phyloP scores from a whole-genome alignment of 2,329 filamentous ascomycete genomes.

The Nannizziopsis barbatae region DNA sequence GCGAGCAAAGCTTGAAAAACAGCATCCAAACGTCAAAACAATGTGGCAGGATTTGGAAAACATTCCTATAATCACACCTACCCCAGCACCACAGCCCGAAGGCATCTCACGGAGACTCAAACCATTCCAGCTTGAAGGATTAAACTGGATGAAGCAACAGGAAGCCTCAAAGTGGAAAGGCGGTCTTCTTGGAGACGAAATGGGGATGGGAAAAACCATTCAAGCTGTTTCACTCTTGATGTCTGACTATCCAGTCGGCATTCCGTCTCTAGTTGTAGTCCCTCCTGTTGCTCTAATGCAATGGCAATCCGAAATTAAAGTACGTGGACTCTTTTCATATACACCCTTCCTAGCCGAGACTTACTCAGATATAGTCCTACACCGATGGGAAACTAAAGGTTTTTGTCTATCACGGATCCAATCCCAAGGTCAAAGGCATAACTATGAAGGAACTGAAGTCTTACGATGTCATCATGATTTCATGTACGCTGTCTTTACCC shows the following conservation, averaged over 20 bases:
- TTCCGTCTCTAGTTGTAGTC: conserved; percentile 77
- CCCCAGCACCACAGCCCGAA: conserved; percentile 57
- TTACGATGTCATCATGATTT: conserved; percentile 93
- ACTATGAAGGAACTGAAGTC: conserved; percentile 62
- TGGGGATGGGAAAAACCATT: conserved; percentile 98
- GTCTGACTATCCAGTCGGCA: conserved; percentile 81
- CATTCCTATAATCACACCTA: conserved; percentile 53
- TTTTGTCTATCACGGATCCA: conserved; percentile 79
- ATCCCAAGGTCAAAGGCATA: conserved; percentile 68
- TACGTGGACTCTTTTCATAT: conserved; percentile 26
- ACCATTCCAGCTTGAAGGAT: conserved; percentile 82
- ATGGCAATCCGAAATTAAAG: conserved; percentile 72
- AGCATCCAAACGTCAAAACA: conserved; percentile 66
- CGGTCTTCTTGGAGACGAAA: conserved; percentile 88
- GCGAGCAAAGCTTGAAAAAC: conserved; percentile 56
- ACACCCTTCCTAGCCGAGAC: conserved; percentile 4
- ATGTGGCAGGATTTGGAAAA: conserved; percentile 76
- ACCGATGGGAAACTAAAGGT: conserved; percentile 85
- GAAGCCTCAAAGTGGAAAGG: conserved; percentile 77
- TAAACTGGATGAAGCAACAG: conserved; percentile 90
- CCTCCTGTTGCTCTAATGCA: conserved; percentile 93
- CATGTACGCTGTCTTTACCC: conserved; percentile 54
- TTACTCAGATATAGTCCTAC: conserved; percentile 39
- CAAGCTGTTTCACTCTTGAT: conserved; percentile 96
- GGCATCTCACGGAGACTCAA: conserved; percentile 77